Evolutionary conservation across 164 flowering plant genomes (phyloP).

Genomic region (Sedum album): DNA sequence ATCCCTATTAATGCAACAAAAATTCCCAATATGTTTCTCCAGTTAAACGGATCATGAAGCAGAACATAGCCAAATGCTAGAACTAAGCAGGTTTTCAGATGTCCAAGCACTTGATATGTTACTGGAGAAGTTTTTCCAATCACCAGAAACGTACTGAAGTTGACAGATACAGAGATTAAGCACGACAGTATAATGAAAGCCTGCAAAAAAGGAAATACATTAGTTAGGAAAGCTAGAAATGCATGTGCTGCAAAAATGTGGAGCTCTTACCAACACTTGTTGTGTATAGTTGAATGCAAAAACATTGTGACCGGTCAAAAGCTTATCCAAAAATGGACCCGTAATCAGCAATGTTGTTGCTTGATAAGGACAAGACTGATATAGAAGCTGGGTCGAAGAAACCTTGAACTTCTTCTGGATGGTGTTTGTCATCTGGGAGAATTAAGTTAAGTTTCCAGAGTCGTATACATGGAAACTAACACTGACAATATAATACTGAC

Average conservation of each 20-base stretch:
- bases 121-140: conserved; percentile 98
- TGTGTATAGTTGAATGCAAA: conserved; percentile 89
- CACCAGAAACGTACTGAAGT: conserved; percentile 94
- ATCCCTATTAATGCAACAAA: conserved; percentile 80
- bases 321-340: conserved; percentile 88
- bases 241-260: background rate
- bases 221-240: background rate
- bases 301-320: conserved; percentile 69
- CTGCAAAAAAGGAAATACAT: background rate
- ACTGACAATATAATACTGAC: background rate
- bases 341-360: conserved; percentile 53
- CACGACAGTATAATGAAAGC: conserved; percentile 83
- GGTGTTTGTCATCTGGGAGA: conserved; percentile 81
- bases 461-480: too few relatives aligned
- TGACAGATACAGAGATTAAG: conserved; percentile 88
- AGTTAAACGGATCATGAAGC: conserved; percentile 81
- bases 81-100: conserved; percentile 88
- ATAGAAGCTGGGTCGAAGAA: conserved; percentile 91
- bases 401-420: conserved; percentile 93
- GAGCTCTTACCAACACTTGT: conserved; percentile 67
- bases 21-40: conserved; percentile 86
- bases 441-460: conserved; percentile 35
- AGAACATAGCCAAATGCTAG: conserved; percentile 83
- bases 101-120: conserved; percentile 96
- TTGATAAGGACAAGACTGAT: conserved; percentile 91